Evolutionary conservation across 768 basidiomycete species (phyloP).

Genomic region (Rhizopogon roseolus): DNA sequence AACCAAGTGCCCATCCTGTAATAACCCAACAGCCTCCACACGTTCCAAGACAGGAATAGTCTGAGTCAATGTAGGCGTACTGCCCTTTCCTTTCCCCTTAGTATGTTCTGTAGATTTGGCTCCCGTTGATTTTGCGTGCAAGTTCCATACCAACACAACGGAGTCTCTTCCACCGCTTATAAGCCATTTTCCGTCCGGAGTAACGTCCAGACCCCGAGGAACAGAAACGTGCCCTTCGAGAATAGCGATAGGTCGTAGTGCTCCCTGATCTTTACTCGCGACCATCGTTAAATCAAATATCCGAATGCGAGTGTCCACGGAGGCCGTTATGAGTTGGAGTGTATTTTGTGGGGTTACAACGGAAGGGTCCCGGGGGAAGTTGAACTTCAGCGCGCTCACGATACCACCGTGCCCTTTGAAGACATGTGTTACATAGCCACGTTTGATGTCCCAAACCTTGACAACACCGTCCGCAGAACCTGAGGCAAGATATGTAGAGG

Average conservation of each 20-base stretch:
- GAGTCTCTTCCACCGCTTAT: slow-evolving; percentile 91
- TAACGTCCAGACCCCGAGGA: slow-evolving; percentile 84
- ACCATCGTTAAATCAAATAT: slow-evolving; percentile 80
- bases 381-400: slow-evolving; percentile 85
- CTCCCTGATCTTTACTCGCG: slow-evolving; percentile 49
- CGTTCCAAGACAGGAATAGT: slow-evolving; percentile 84
- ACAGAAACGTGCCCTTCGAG: slow-evolving; percentile 96
- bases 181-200: slow-evolving; percentile 82
- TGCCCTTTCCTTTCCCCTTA: slow-evolving; percentile 41
- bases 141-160: slow-evolving; percentile 90
- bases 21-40: slow-evolving; percentile 79
- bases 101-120: slow-evolving; percentile 10
- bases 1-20: slow-evolving; percentile 45
- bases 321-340: slow-evolving; percentile 86
- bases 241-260: slow-evolving; percentile 67
- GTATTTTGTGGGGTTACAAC: slow-evolving; percentile 39
- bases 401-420: slow-evolving; percentile 98
- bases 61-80: slow-evolving; percentile 59
- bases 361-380: slow-evolving; percentile 63
- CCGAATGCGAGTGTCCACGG: slow-evolving; percentile 88
- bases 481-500: slow-evolving; percentile 88
- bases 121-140: slow-evolving; percentile 27
- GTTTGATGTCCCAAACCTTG: slow-evolving; percentile 91
- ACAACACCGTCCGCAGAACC: slow-evolving; percentile 96
- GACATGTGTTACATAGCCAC: slow-evolving; percentile 88